phyloP scores from a whole-genome alignment of 805 yeast species.

The Torulaspora indica region DNA sequence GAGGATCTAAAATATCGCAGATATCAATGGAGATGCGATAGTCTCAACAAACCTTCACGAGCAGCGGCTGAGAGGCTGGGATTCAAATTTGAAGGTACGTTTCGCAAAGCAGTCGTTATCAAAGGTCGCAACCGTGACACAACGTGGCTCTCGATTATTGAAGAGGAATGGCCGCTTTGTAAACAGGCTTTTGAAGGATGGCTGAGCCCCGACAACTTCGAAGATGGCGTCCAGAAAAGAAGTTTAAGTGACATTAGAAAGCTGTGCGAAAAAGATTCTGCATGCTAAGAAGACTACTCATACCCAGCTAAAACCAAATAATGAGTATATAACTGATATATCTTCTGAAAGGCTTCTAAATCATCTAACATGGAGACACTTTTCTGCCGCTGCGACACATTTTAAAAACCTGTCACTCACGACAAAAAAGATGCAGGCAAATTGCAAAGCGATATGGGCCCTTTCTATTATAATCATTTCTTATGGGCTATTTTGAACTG shows the following conservation, averaged over 20 bases:
- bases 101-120: conserved; percentile 29
- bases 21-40: conserved; percentile 37
- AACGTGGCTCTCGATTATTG: conserved; percentile 33
- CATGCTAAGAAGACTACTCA: no score
- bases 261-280: not conserved
- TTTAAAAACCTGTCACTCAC: no score
- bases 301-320: no score
- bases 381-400: no score
- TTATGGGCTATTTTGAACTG: not conserved
- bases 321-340: no score
- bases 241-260: conserved; percentile 7
- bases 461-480: not conserved
- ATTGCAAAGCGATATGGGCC: not conserved
- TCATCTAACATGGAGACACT: no score
- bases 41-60: conserved; percentile 30
- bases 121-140: conserved; percentile 34
- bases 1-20: conserved; percentile 32
- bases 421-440: not conserved
- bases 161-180: conserved; percentile 31
- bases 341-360: no score
- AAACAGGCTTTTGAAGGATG: conserved; percentile 26
- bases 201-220: conserved; percentile 28
- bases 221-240: conserved; percentile 10
- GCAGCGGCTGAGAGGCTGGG: conserved; percentile 35
- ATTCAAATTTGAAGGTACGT: conserved; percentile 33